These are phyloP conservation scores for Neofusicoccum ribis DNA, from an alignment of 2,329 filamentous ascomycete genomes.

Conservation along the genomic window DNA sequence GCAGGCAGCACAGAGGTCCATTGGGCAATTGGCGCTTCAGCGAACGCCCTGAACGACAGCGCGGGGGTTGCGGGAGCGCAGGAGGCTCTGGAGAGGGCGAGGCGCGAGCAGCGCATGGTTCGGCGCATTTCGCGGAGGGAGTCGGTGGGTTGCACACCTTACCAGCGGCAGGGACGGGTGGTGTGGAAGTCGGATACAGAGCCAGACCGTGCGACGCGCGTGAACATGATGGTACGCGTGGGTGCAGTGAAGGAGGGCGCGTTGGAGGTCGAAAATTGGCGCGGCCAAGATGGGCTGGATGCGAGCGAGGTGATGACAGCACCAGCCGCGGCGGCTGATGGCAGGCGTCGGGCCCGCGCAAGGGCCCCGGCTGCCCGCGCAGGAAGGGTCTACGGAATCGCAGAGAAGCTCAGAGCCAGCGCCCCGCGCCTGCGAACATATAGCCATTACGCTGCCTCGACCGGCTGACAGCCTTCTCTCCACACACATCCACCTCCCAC, in stretches of 20 bases:
- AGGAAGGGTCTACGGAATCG: conserved; percentile 9
- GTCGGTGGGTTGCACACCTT: not conserved
- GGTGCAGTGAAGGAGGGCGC: not conserved
- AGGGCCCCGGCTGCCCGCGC: conserved; percentile 4
- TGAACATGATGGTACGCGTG: conserved; percentile 17
- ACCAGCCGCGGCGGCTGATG: not conserved
- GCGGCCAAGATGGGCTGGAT: not conserved
- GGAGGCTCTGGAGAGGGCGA: conserved; percentile 28
- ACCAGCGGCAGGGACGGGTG: conserved; percentile 16
- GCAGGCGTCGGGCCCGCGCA: conserved; percentile 12
- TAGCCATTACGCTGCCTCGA: not conserved
- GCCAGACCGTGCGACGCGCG: not conserved
- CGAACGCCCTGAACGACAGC: conserved; percentile 30
- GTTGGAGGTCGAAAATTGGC: conserved; percentile 7
- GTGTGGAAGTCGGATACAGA: not conserved
- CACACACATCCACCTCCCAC: not conserved
- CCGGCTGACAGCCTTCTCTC: not conserved
- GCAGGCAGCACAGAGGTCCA: not conserved
- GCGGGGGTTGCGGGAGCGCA: conserved; percentile 37
- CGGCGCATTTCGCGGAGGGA: conserved; percentile 2
- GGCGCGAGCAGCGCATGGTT: conserved; percentile 38
- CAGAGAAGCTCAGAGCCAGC: not conserved
- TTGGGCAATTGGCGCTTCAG: conserved; percentile 15
- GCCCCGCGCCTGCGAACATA: not conserved
- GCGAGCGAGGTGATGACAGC: conserved; percentile 10